phyloP scores from a whole-genome alignment of 2,329 filamentous ascomycete genomes.

The Knufia petricola region DNA sequence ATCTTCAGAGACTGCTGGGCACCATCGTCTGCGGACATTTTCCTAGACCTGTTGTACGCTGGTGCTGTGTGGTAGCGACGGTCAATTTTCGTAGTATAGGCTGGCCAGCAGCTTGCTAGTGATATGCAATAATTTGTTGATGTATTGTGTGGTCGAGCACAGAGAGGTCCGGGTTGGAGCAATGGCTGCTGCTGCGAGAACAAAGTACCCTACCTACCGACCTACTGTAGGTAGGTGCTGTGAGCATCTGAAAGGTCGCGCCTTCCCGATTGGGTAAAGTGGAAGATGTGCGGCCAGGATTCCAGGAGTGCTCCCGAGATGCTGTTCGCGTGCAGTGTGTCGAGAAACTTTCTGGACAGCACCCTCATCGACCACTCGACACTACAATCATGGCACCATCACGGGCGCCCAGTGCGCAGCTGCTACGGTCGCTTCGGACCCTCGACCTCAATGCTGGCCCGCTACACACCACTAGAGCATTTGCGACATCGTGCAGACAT shows the following conservation, averaged over 20 bases:
- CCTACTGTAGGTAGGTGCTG: too few relatives aligned
- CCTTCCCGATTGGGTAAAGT: not conserved
- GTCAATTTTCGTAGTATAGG: conserved; percentile 3
- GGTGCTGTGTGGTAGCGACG: too few relatives aligned
- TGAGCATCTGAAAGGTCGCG: not conserved
- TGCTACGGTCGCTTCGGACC: conserved; percentile 19
- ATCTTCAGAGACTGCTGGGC: conserved; percentile 3
- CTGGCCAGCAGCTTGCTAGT: not conserved
- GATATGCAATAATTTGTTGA: too few relatives aligned
- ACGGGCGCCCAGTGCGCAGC: conserved; percentile 18
- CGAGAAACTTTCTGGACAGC: not conserved
- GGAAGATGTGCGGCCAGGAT: not conserved
- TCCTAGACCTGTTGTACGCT: too few relatives aligned
- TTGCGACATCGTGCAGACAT: conserved; percentile 12
- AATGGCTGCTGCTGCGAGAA: too few relatives aligned
- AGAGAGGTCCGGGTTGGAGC: too few relatives aligned
- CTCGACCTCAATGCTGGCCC: conserved; percentile 11
- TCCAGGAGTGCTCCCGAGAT: not conserved
- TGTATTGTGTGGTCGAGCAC: too few relatives aligned
- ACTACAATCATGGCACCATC: conserved; percentile 17
- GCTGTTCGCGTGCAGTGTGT: not conserved
- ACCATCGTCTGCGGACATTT: not conserved
- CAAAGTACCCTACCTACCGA: too few relatives aligned
- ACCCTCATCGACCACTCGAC: not conserved
- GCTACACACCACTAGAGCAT: conserved; percentile 4